These are phyloP conservation scores for Ogataea trehaloabstinens DNA, from an alignment of 805 yeast species.

Conservation along the genomic window DNA sequence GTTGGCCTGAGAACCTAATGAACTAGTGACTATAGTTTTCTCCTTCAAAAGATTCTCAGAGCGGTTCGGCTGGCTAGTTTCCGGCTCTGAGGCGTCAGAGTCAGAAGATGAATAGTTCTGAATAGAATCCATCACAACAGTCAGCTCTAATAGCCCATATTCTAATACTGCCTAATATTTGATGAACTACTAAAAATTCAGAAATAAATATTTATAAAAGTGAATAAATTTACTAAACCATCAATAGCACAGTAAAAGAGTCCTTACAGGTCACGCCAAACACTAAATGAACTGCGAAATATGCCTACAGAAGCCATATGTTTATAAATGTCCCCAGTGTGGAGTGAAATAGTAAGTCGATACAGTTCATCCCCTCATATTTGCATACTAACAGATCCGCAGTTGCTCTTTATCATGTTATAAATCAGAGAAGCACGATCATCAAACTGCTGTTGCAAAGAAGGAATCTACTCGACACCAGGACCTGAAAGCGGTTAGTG, in stretches of 20 bases:
- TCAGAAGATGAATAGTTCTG: not conserved
- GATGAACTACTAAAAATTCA: no score
- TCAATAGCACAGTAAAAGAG: no score
- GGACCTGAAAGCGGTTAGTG: not conserved
- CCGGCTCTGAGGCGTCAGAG: not conserved
- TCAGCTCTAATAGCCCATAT: not conserved
- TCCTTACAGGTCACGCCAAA: no score
- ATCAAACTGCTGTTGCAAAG: not conserved
- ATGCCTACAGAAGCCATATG: constrained; percentile 30
- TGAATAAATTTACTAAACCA: no score
- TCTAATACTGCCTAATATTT: no score
- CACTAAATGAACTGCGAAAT: constrained; percentile 24
- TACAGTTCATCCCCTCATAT: no score
- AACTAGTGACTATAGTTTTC: no score
- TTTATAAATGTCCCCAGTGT: constrained; percentile 51
- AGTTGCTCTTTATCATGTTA: constrained; percentile 63
- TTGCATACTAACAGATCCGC: no score
- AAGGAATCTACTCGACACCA: not conserved
- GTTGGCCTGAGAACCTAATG: no score
- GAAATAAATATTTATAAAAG: no score
- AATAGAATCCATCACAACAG: not conserved
- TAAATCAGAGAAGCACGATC: constrained; percentile 41
- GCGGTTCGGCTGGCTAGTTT: no score
- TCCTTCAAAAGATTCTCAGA: no score
- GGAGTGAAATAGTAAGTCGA: constrained; percentile 37